Conservation (phyloP, 2,329 filamentous ascomycete species). For the Acarospora socialis region DNA sequence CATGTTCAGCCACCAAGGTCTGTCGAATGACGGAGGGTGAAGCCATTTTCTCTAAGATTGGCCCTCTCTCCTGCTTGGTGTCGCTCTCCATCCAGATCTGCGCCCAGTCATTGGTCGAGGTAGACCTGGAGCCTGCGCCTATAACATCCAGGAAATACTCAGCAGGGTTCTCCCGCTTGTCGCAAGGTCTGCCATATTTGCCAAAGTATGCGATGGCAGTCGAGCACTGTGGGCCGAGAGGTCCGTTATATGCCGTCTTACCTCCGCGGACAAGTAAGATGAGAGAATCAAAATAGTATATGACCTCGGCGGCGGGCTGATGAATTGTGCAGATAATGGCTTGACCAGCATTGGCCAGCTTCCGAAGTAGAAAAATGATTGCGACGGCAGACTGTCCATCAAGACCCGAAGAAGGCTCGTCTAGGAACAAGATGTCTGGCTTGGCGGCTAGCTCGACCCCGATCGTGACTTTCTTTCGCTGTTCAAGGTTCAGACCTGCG, state of each 20-base stretch:
- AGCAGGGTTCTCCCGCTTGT: slow-evolving; percentile 52
- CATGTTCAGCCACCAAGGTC: too few species aligned
- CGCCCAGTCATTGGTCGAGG: slow-evolving; percentile 52
- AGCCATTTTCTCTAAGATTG: too few species aligned
- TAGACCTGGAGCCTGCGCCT: slow-evolving; percentile 47
- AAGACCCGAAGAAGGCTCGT: slow-evolving; percentile 88
- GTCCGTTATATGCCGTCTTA: slow-evolving; percentile 54
- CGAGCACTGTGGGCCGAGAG: slow-evolving; percentile 46
- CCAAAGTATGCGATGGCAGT: slow-evolving; percentile 51
- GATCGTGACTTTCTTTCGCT: slow-evolving; percentile 69
- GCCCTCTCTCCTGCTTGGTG: too few species aligned
- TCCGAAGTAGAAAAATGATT: slow-evolving; percentile 76
- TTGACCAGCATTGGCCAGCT: slow-evolving; percentile 75
- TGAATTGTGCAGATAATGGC: slow-evolving; percentile 96
- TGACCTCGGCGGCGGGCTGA: slow-evolving; percentile 89
- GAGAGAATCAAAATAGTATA: slow-evolving; percentile 69
- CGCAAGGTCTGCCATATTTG: slow-evolving; percentile 44
- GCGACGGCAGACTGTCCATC: slow-evolving; percentile 91
- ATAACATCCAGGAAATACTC: slow-evolving; percentile 56
- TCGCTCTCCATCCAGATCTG: slow-evolving; percentile 45
- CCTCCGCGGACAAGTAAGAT: slow-evolving; percentile 52
- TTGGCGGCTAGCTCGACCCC: slow-evolving; percentile 93
- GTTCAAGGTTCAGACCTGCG: slow-evolving; percentile 54
- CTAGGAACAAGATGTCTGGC: slow-evolving; percentile 78
- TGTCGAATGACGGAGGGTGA: too few species aligned